Evolutionary conservation across 441 rosid species (phyloP).

Genomic region (Gossypium davidsonii): DNA sequence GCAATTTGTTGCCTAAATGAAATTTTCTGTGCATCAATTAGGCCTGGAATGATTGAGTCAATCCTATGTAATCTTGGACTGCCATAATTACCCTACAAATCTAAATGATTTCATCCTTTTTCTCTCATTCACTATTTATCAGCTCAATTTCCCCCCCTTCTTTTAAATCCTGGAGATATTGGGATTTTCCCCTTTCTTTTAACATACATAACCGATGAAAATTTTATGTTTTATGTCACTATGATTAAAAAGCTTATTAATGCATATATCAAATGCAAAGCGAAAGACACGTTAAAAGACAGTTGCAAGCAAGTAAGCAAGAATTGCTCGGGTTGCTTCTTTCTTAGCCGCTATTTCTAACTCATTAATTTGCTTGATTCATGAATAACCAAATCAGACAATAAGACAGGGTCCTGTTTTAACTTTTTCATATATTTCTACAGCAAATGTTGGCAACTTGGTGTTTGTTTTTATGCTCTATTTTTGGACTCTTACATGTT

Average conservation of each 20-base stretch:
- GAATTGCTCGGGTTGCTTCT: neutral
- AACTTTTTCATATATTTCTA: neutral
- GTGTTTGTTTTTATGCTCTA: neutral
- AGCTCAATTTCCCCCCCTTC: neutral
- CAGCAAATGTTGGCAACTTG: neutral
- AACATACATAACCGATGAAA: too few species aligned
- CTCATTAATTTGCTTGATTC: neutral
- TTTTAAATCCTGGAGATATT: too few species aligned
- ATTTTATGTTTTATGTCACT: neutral
- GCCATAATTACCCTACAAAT: constrained; percentile 30
- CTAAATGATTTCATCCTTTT: constrained; percentile 23
- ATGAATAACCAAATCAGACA: neutral
- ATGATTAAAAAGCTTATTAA: neutral
- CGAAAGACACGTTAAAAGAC: neutral
- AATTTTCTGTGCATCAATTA: neutral
- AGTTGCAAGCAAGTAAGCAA: neutral
- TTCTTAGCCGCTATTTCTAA: neutral
- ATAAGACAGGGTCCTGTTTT: neutral
- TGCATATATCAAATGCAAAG: neutral
- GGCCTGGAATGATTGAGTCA: constrained; percentile 29
- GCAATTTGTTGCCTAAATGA: neutral
- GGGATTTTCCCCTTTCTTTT: too few species aligned
- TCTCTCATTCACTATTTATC: constrained; percentile 10
- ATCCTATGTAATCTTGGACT: constrained; percentile 32
- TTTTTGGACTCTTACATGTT: neutral